Evolutionary conservation across 345 rosid genomes (phyloP).

Genomic region (Gossypium australe): DNA sequence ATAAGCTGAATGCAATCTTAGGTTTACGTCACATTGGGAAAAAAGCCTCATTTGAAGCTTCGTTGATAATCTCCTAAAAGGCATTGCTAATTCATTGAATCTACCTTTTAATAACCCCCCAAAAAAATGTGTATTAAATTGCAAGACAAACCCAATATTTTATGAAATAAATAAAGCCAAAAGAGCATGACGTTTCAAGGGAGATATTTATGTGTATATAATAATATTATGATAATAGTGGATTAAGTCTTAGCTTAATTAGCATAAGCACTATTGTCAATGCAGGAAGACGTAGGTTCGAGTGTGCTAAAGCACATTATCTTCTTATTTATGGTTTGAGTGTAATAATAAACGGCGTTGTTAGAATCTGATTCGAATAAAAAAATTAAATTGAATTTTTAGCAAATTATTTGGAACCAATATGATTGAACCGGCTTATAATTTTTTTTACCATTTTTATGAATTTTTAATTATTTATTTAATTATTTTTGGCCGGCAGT

Average conservation of each 20-base stretch:
- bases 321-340: too few species aligned
- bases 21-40: background rate
- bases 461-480: too few species aligned
- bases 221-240: too few species aligned
- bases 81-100: background rate
- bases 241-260: too few species aligned
- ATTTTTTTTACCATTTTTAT: too few species aligned
- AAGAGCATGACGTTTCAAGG: background rate
- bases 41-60: background rate
- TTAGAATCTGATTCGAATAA: too few species aligned
- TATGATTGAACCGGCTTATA: too few species aligned
- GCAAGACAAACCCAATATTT: background rate
- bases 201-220: background rate
- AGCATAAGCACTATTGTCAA: accelerated
- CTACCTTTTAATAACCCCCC: background rate
- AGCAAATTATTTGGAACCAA: too few species aligned
- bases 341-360: too few species aligned
- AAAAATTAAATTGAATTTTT: too few species aligned
- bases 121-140: background rate
- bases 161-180: background rate
- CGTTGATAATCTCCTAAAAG: background rate
- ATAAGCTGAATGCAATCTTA: background rate
- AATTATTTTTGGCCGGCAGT: accelerated
- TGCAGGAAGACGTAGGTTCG: accelerated
- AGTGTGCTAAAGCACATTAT: too few species aligned